Conservation (phyloP, 108 stramenopile genomes). For the Cylindrotheca closterium region DNA sequence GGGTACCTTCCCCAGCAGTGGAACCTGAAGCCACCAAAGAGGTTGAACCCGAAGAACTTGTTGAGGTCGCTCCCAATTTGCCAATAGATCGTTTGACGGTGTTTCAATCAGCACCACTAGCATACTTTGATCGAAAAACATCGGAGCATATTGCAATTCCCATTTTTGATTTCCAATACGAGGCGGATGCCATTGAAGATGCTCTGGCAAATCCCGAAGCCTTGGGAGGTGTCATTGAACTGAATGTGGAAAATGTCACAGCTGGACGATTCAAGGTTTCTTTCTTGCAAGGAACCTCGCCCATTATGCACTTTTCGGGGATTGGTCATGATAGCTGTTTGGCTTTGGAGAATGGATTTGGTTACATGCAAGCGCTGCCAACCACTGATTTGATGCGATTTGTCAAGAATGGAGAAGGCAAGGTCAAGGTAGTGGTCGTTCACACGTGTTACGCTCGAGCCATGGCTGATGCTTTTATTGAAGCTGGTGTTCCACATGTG, state of each 20-base stretch:
- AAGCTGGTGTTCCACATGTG: conserved; percentile 83
- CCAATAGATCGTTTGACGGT: conserved; percentile 18
- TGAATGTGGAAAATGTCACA: conserved; percentile 51
- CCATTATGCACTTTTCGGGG: conserved; percentile 53
- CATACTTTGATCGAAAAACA: conserved; percentile 28
- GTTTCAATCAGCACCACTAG: conserved; percentile 38
- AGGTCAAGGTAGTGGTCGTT: conserved; percentile 71
- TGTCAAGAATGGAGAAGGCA: conserved; percentile 7
- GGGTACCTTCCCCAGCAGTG: not conserved
- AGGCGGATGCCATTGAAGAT: conserved; percentile 4
- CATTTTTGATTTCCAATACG: conserved; percentile 26
- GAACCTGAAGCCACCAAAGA: not conserved
- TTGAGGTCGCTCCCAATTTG: not conserved
- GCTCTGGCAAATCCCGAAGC: conserved; percentile 8
- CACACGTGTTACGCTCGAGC: conserved; percentile 63
- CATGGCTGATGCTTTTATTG: conserved; percentile 67
- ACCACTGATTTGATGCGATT: conserved; percentile 31
- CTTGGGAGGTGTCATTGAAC: conserved; percentile 6
- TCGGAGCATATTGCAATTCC: conserved; percentile 25
- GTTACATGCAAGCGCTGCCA: conserved; percentile 51
- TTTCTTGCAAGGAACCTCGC: conserved; percentile 31
- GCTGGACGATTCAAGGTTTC: conserved; percentile 36
- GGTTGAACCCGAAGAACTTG: conserved; percentile 2
- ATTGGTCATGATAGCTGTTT: conserved; percentile 51
- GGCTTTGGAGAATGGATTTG: conserved; percentile 66